Base-by-base conservation (phyloP, 768 basidiomycete genomes). In the Suillus placidus region DNA sequence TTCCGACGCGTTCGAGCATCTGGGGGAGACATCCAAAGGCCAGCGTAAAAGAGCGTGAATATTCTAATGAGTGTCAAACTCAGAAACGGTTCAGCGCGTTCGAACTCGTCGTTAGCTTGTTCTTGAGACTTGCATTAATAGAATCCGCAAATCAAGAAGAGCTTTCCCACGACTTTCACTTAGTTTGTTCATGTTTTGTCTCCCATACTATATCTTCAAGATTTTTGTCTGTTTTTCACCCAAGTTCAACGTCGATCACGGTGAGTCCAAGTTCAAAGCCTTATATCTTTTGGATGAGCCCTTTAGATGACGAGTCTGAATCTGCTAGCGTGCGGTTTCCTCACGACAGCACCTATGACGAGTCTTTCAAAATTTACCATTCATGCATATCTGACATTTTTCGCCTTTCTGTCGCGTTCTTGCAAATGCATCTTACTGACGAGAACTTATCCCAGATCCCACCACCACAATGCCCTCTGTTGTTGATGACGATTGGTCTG, bases 241-340 rank as follows among this genome's bases (percentile, higher is more conserved):
- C 43, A 52, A 62, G 56, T 60, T 66, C 61, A 20, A 56, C 67
- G 30, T 64, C 47, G 26, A 56, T 35, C 57, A 68, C 71, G 66
- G 77, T 76, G 40, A 70, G 75, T 42, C 43, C 63, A 43, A 54
- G 51, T 67, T 64, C 51, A 40, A 51, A 42, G 43, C 18, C 63
- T 60, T 60, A 20, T 60, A 62, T 69, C 68, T 13, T 0, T 42
- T 66, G 67, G 87, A 87, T 86, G 85, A 86, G 69, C 72, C 67
- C 68, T 64, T 76, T 76, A 86, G 86, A 87, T 87, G 86, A 87
- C 93, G 93, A 94, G 93, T 95, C 93, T 82, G 93, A 94, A 78
- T 74, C 73, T 75, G 76, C 71, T 67, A 73, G 66, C 73, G 70
- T 80, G 82, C 84, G 88, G 88, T 85, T 88, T 86, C 88, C 87